Conservation (phyloP, 2,329 filamentous ascomycete genomes). For the Tympanopsis confertula region DNA sequence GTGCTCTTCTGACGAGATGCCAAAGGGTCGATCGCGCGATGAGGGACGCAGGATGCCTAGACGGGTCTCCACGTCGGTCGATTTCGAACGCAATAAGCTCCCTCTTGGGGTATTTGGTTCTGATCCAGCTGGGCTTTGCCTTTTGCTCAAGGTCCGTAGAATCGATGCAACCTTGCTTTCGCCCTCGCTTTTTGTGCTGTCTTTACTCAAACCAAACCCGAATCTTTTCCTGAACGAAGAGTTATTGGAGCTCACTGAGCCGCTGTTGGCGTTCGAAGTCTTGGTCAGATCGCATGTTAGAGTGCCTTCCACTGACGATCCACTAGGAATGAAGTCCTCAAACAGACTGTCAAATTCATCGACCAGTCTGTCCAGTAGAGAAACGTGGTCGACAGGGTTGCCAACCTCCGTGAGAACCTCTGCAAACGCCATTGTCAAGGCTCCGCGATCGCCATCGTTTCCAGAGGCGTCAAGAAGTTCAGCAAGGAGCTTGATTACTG, state of each 20-base stretch:
- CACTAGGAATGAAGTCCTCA: constrained; percentile 33
- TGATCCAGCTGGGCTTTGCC: constrained; percentile 37
- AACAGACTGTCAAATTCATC: constrained; percentile 87
- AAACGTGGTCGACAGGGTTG: constrained; percentile 72
- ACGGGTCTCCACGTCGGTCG: constrained; percentile 56
- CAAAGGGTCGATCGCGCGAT: constrained; percentile 44
- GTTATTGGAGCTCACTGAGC: constrained; percentile 72
- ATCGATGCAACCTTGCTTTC: constrained; percentile 64
- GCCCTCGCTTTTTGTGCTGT: constrained; percentile 25
- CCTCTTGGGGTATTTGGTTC: constrained; percentile 54
- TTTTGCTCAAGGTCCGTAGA: constrained; percentile 80
- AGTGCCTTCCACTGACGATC: constrained; percentile 33
- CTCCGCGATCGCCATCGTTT: constrained; percentile 82
- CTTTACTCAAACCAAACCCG: constrained; percentile 50
- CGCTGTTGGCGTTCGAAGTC: constrained; percentile 45
- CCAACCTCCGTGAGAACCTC: constrained; percentile 73
- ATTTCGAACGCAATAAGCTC: constrained; percentile 59
- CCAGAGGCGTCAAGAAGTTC: constrained; percentile 81
- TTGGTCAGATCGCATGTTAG: constrained; percentile 45
- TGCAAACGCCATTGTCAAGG: constrained; percentile 77
- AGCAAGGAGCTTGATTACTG: constrained; percentile 73
- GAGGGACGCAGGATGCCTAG: constrained; percentile 23
- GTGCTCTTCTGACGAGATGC: constrained; percentile 31
- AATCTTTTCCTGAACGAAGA: constrained; percentile 79
- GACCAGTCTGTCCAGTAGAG: constrained; percentile 75